Base-by-base conservation (phyloP, 495 filamentous ascomycete genomes). In the Cenococcum geophilum region DNA sequence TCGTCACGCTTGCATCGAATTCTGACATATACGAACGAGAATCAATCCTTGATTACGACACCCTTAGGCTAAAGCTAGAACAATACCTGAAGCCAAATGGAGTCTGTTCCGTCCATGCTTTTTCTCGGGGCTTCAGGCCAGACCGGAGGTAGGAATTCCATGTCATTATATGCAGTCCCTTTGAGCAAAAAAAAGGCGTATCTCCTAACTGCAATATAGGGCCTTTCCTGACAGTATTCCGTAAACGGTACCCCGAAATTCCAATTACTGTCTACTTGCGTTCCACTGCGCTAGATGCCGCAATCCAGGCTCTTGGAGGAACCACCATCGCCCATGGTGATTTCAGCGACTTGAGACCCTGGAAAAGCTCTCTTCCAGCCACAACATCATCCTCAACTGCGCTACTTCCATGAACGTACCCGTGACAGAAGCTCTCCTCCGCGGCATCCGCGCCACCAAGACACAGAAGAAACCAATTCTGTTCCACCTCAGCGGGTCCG, bases 331-430 rank as follows among this genome's bases (percentile, higher is more conserved):
- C 27, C 4, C 16, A 53, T 25, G 50, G 50, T 5, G 50, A 53
- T 22, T 53, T 53, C 23, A 25, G 23, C 16, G 22, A 53, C 27
- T 53, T 4, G 20, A n/a, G n/a, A 16, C 27, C 14, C 4, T 53
- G 2, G 50, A 53, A 16, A 25, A 53, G 16, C 16, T 25, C 1
- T n/a, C 22, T 5, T 53, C 50, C 21, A 34, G 18, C 16, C 50
- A 53, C 50, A 53, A 23, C 50, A 25, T 53, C 50, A 16, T 53
- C 27, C 16, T 53, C 50, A 34, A 53, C 50, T n/a, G 16, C 14
- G 50, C 50, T 4, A 34, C 50, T 5, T 53, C 50, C n/a, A 18
- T 4, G n/a, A 18, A 18, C 50, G 16, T 22, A 23, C 16, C 14
- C 50, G n/a, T 25, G 4, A 53, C 16, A 14, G 50, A 4, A 2